Base-by-base conservation (phyloP, 805 yeast species). In the Kodamaea kaohsiungensis region DNA sequence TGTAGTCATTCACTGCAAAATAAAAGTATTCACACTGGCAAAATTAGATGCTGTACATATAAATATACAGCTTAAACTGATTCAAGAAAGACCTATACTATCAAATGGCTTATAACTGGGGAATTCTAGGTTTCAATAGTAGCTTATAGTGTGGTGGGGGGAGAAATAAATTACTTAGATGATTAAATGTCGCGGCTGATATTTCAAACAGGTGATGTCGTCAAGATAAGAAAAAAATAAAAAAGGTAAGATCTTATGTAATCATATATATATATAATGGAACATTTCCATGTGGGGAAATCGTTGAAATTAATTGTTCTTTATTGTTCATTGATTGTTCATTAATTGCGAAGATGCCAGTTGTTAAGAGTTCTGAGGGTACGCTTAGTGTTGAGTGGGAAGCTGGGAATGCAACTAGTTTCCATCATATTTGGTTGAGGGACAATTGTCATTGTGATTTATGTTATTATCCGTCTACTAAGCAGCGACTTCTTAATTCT, bases 401-500 rank as follows among this genome's bases (percentile, higher is more conserved):
- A 19, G 48, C 43, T 13, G 48, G 45, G 12, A 48, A 56, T 25
- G 10, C 40, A n/a, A 46, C 59, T 8, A 13, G 17, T 16, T 58
- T 18, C 53, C 84, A 82, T 62, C 65, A 78, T 63, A 75, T 86
- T 46, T 86, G 89, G 89, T 72, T 86, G 16, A 71, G 90, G 47
- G 90, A 86, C 65, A 77, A 80, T 60, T 86, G 90, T 59, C 86
- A 79, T 56, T 85, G 88, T 58, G 66, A 69, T 9, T 58, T 72
- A 27, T 84, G 88, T 65, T 83, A 75, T 66, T 84, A 79, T 62
- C 68, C 76, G 2, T 62, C 69, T 47, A 86, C 90, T 35, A 82
- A 80, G 60, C 90, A 86, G 66, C 68, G 89, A 49, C 67, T 85
- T 19, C 72, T 82, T 48, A 81, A 85, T 60, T 79, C 87, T 12